These are phyloP conservation scores for Hypomyces rosellus DNA, from an alignment of 2,329 filamentous ascomycete genomes.

Conservation along the genomic window DNA sequence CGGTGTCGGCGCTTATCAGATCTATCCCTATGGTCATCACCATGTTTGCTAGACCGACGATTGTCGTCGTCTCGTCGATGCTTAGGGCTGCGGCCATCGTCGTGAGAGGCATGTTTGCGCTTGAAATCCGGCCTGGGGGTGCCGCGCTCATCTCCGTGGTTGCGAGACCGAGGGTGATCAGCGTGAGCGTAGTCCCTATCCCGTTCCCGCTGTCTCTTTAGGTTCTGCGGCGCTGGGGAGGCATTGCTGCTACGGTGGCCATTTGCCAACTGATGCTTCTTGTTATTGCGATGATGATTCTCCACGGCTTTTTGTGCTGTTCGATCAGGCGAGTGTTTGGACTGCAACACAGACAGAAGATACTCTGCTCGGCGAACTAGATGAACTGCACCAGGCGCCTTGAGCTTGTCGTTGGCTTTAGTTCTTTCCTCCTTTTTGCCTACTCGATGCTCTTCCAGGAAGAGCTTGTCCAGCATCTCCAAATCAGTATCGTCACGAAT, in stretches of 20 bases:
- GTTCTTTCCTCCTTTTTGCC: conserved; percentile 92
- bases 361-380: conserved; percentile 93
- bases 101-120: conserved; percentile 51
- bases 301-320: conserved; percentile 75
- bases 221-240: conserved; percentile 57
- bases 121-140: conserved; percentile 51
- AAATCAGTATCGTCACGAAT: conserved; percentile 90
- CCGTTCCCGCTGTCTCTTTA: conserved; percentile 41
- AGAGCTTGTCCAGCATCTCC: conserved; percentile 83
- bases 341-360: conserved; percentile 86
- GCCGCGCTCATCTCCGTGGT: conserved; percentile 44
- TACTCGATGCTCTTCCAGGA: conserved; percentile 94
- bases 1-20: conserved; percentile 24
- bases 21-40: conserved; percentile 33
- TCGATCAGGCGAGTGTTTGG: conserved; percentile 70
- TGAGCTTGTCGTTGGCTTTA: conserved; percentile 70
- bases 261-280: conserved; percentile 57
- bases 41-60: conserved; percentile 31
- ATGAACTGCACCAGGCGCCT: conserved; percentile 95
- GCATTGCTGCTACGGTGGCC: conserved; percentile 60
- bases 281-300: conserved; percentile 92
- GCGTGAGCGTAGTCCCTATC: conserved; percentile 40
- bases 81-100: conserved; percentile 38
- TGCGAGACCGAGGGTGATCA: conserved; percentile 46
- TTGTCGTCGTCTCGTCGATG: conserved; percentile 35